Conservation (phyloP, 352 stramenopile species). For the Globisporangium cederbergense region DNA sequence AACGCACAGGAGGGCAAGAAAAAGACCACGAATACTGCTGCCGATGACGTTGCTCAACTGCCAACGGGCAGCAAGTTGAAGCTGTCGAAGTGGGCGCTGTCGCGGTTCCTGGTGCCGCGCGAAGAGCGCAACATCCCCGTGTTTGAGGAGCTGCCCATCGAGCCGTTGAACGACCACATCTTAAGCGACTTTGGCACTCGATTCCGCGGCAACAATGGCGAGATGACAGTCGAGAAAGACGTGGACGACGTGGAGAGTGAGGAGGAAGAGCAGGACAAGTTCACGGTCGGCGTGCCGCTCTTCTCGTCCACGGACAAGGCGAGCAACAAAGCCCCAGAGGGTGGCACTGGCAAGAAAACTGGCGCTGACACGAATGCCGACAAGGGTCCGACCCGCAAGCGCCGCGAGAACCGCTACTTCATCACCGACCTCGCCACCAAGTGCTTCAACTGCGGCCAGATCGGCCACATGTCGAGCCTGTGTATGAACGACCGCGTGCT, state of each 20-base stretch:
- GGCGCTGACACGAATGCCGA: slow-evolving; percentile 20
- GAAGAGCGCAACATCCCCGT: slow-evolving; percentile 49
- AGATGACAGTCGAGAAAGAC: slow-evolving; percentile 49
- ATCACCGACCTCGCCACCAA: slow-evolving; percentile 79
- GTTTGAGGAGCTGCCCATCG: slow-evolving; percentile 59
- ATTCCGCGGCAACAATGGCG: slow-evolving; percentile 47
- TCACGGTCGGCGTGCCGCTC: slow-evolving; percentile 50
- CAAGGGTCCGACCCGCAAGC: slow-evolving; percentile 33
- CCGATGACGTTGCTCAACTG: not conserved
- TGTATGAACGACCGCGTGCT: slow-evolving; percentile 74
- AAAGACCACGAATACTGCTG: not conserved
- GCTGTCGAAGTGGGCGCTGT: slow-evolving; percentile 69
- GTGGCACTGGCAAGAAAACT: slow-evolving; percentile 21
- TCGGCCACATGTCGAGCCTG: slow-evolving; percentile 71
- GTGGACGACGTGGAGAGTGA: slow-evolving; percentile 23
- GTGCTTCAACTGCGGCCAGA: slow-evolving; percentile 81
- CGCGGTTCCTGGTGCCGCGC: slow-evolving; percentile 60
- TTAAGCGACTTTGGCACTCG: slow-evolving; percentile 76
- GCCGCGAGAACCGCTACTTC: slow-evolving; percentile 76
- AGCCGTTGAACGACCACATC: slow-evolving; percentile 85
- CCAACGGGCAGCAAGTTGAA: slow-evolving; percentile 23
- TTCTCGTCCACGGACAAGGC: slow-evolving; percentile 24
- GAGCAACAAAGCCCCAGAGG: slow-evolving; percentile 12
- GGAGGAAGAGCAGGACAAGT: slow-evolving; percentile 30
- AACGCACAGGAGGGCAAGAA: slow-evolving; percentile 1